phyloP scores from a whole-genome alignment of 495 filamentous ascomycete species.

The Hapsidospora chrysogenum region DNA sequence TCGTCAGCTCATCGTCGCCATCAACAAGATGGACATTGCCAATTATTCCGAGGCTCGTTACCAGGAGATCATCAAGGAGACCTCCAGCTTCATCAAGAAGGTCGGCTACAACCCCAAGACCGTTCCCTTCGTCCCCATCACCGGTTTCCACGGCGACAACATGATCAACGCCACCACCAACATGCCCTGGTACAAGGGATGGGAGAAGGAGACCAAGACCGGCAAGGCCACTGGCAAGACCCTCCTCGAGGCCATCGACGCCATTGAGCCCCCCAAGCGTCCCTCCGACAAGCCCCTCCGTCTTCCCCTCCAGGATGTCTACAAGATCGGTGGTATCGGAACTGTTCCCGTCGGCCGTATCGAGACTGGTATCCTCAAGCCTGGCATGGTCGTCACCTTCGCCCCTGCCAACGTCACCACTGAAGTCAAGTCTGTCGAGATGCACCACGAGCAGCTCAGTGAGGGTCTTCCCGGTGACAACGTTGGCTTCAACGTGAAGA shows the following conservation, averaged over 20 bases:
- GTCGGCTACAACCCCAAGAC: conserved; percentile 99
- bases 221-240: conserved; percentile 88
- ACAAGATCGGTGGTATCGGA: conserved; percentile 99
- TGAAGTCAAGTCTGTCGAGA: conserved; percentile 99
- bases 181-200: conserved; percentile 99
- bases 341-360: conserved; percentile 99
- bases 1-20: conserved; percentile 98
- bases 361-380: conserved; percentile 95
- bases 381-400: conserved; percentile 95
- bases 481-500: conserved; percentile 99
- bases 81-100: conserved; percentile 99
- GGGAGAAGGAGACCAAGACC: conserved; percentile 97
- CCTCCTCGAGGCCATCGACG: conserved; percentile 95
- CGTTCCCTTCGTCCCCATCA: conserved; percentile 98
- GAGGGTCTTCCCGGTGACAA: conserved; percentile 98
- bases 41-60: conserved; percentile 94
- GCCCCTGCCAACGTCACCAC: conserved; percentile 97
- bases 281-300: conserved; percentile 96
- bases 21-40: conserved; percentile 99
- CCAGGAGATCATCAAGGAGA: conserved; percentile 99
- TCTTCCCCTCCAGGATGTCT: conserved; percentile 99
- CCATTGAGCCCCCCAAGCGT: conserved; percentile 85
- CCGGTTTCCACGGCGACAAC: conserved; percentile 99
- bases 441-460: conserved; percentile 98
- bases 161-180: conserved; percentile 87